Conservation (phyloP, 768 basidiomycete species). For the Leucosporidium creatinivorum region DNA sequence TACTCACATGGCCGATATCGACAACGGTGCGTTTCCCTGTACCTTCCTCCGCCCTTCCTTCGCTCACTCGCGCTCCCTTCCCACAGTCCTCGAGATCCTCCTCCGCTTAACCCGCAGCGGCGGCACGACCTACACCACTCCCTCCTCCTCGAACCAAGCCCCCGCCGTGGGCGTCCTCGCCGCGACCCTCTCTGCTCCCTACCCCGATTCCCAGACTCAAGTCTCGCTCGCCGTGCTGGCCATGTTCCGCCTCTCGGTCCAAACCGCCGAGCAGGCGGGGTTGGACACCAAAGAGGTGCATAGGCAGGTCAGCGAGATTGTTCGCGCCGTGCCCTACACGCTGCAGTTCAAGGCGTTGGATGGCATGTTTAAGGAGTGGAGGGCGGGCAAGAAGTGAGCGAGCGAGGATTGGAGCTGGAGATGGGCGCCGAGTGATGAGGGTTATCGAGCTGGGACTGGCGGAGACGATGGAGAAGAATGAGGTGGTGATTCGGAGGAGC, state of each 20-base stretch:
- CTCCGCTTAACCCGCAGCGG: slow-evolving; percentile 86
- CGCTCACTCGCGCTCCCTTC: neutral
- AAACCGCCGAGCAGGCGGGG: slow-evolving; percentile 66
- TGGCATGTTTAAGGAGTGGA: slow-evolving; percentile 58
- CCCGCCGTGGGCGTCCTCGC: slow-evolving; percentile 36
- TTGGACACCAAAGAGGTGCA: slow-evolving; percentile 59
- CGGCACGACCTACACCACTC: slow-evolving; percentile 50
- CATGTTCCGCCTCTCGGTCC: slow-evolving; percentile 73
- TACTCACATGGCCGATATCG: slow-evolving; percentile 74
- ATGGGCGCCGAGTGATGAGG: too few species aligned
- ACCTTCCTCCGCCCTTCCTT: neutral
- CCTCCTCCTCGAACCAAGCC: slow-evolving; percentile 8
- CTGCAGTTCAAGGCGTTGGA: slow-evolving; percentile 85
- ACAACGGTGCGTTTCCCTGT: slow-evolving; percentile 49
- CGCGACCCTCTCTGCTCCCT: slow-evolving; percentile 55
- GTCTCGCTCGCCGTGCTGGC: slow-evolving; percentile 88
- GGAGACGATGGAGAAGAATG: too few species aligned
- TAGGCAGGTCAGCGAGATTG: slow-evolving; percentile 74
- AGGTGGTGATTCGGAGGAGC: too few species aligned
- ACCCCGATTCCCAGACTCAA: slow-evolving; percentile 84
- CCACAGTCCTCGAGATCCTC: slow-evolving; percentile 71
- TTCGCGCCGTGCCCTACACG: slow-evolving; percentile 77
- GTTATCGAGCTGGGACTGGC: too few species aligned
- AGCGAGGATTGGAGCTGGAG: too few species aligned
- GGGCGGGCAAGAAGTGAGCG: neutral